Base-by-base conservation (phyloP, 306 rosid genomes). In the Morella rubra region DNA sequence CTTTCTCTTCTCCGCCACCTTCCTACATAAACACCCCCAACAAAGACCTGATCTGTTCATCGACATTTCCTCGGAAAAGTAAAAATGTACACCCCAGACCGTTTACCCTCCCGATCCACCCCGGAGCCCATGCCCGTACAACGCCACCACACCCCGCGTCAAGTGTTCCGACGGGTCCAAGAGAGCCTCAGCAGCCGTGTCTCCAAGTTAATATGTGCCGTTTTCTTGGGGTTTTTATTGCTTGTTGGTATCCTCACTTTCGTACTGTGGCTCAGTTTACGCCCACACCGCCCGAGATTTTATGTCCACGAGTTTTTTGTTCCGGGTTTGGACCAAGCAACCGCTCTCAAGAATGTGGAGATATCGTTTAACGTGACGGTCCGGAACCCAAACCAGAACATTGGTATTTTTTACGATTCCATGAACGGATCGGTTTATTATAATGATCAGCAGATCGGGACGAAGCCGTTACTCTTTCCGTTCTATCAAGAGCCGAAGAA, bases 211-310 rank as follows among this genome's bases (percentile, higher is more conserved):
- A 18, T 94, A 16, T 94, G 98, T 85, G 67, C 91, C 62, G 80
- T 86, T 41, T 86, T 94, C 82, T 77, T 94, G 65, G 52, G 84
- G 73, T 80, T 94, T 6, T 89, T 94, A 0, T 56, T 86, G 4
- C 73, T 90, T 1, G 45, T 85, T 15, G 98, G 93, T 46, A n/a
- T n/a, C n/a, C n/a, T 89, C 10, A 24, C 76, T 5, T 95, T 94
- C 76, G n/a, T 95, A 56, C 80, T 89, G 19, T 95, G 95, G 95
- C 89, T 95, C 62, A 92, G 98, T 77, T 81, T 95, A 3, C 90
- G 97, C 0, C 98, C 98, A 0, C 98, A n/a, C 75, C 87, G 98
- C 13, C 98, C 98, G 44, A 85, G 98, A 10, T 78, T n/a, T 66
- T 73, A 69, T 40, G 88, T 95, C 79, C 92, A 89, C 9, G 83